Evolutionary conservation across 306 rosid species (phyloP).

Genomic region (Vigna nakashimae): DNA sequence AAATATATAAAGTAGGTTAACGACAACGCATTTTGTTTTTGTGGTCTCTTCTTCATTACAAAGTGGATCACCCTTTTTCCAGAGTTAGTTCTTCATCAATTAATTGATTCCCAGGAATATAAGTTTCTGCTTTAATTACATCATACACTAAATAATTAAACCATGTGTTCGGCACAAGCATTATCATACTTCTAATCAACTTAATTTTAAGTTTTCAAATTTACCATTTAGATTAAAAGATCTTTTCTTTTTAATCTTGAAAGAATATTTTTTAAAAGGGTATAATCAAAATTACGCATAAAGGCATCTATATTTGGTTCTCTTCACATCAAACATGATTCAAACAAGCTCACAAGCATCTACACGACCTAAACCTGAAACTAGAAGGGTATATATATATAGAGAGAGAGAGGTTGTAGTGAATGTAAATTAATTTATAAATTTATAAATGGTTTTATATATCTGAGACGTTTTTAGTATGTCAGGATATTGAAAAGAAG

Average conservation of each 20-base stretch:
- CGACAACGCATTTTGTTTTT: constrained; percentile 39
- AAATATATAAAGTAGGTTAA: constrained; percentile 12
- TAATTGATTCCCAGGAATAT: background rate
- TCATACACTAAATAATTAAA: background rate
- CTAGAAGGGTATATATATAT: background rate
- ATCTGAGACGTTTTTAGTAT: background rate
- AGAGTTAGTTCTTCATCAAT: background rate
- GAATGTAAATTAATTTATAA: background rate
- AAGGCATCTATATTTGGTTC: background rate
- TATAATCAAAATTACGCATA: too few relatives aligned
- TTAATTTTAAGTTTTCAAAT: too few relatives aligned
- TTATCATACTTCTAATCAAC: background rate
- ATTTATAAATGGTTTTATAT: too few relatives aligned
- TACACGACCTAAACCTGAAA: background rate
- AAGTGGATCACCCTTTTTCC: constrained; percentile 20
- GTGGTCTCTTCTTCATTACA: constrained; percentile 34
- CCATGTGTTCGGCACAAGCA: constrained; percentile 12
- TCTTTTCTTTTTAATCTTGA: too few relatives aligned
- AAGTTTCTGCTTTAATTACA: background rate
- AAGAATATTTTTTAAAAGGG: too few relatives aligned
- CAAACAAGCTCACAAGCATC: background rate
- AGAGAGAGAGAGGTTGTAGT: background rate
- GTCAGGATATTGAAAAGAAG: constrained; percentile 91
- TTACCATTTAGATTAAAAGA: too few relatives aligned
- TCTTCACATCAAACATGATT: background rate